Conservation (phyloP, 2,329 filamentous ascomycete species). For the Aspergillus nomiae region DNA sequence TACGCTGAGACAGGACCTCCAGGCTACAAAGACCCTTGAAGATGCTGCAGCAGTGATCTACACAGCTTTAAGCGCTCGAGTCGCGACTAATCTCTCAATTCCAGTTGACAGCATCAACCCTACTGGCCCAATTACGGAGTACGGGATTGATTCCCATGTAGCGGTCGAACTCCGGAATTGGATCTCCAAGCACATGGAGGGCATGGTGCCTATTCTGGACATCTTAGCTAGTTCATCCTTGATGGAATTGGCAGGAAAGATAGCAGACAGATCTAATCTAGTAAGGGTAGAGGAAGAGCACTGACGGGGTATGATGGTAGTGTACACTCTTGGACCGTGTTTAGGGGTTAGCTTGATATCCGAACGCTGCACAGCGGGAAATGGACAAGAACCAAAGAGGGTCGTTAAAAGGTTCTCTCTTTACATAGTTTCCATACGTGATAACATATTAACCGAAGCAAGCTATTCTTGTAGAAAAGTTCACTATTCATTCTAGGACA, state of each 20-base stretch:
- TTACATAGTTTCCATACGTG: no score
- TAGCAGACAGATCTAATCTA: slow-evolving; percentile 17
- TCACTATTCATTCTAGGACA: neutral
- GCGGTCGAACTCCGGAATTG: slow-evolving; percentile 50
- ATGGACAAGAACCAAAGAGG: neutral
- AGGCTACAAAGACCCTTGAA: slow-evolving; percentile 14
- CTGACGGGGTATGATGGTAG: neutral
- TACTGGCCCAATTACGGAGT: slow-evolving; percentile 32
- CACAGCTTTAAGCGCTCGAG: slow-evolving; percentile 17
- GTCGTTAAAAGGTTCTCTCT: no score
- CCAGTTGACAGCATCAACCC: slow-evolving; percentile 23
- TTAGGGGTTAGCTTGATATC: neutral
- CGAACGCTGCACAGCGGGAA: neutral
- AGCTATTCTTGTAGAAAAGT: neutral
- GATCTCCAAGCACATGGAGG: slow-evolving; percentile 39
- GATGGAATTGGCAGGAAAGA: slow-evolving; percentile 24
- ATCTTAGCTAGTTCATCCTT: slow-evolving; percentile 29
- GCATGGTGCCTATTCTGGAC: slow-evolving; percentile 30
- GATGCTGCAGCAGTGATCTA: slow-evolving; percentile 21
- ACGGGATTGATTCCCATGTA: slow-evolving; percentile 48
- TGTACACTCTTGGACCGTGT: neutral
- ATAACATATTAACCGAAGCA: no score
- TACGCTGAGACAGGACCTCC: slow-evolving; percentile 16
- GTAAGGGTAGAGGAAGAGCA: neutral
- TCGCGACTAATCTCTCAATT: slow-evolving; percentile 24